Evolutionary conservation across 2,329 filamentous ascomycete species (phyloP).

Genomic region (Calcarisporium arbuscula): DNA sequence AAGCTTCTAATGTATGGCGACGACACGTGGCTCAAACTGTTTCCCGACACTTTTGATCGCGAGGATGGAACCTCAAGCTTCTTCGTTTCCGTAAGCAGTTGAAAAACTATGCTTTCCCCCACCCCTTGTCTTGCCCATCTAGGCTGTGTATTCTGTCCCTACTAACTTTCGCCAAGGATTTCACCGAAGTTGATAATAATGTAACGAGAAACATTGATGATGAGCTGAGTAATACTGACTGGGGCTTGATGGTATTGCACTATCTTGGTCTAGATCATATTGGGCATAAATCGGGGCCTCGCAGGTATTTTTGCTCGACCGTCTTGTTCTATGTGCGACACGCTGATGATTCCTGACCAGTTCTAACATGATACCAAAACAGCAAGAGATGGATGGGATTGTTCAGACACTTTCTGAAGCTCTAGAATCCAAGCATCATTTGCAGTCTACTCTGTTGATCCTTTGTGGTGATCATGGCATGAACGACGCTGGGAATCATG

Average conservation of each 20-base stretch:
- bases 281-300: constrained; percentile 89
- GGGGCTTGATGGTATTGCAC: constrained; percentile 90
- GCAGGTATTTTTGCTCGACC: constrained; percentile 58
- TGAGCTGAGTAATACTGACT: constrained; percentile 73
- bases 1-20: constrained; percentile 94
- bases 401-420: constrained; percentile 70
- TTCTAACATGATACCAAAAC: constrained; percentile 87
- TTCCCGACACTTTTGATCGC: constrained; percentile 80
- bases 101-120: too few relatives aligned
- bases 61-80: constrained; percentile 94
- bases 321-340: background rate
- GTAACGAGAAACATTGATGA: constrained; percentile 82
- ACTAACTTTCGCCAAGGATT: constrained; percentile 59
- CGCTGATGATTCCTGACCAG: constrained; percentile 34
- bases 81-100: constrained; percentile 86
- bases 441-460: constrained; percentile 74
- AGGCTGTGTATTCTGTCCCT: too few relatives aligned
- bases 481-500: constrained; percentile 97
- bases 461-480: constrained; percentile 96
- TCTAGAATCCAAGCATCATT: constrained; percentile 63
- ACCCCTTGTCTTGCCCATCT: too few relatives aligned
- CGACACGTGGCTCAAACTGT: constrained; percentile 97
- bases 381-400: constrained; percentile 86
- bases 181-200: constrained; percentile 95
- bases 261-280: constrained; percentile 96